Conservation (phyloP, 2,329 filamentous ascomycete genomes). For the Lachnellula arida region DNA sequence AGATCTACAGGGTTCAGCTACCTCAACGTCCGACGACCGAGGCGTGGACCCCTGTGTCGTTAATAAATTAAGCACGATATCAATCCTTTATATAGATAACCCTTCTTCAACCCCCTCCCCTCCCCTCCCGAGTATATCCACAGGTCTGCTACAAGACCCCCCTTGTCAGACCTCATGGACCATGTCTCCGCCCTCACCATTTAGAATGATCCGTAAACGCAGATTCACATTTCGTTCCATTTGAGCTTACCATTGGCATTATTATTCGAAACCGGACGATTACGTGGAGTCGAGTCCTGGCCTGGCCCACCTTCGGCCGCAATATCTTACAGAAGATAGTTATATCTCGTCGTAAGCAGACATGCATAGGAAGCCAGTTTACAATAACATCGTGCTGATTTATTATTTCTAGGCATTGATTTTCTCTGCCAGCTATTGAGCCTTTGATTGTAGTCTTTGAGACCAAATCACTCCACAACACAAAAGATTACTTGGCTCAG, state of each 20-base stretch:
- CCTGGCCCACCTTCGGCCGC: not conserved
- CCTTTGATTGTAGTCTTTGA: no score
- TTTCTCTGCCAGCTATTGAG: no score
- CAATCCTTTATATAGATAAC: slow-evolving; percentile 4
- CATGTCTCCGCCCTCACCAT: slow-evolving; percentile 22
- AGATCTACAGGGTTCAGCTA: slow-evolving; percentile 6
- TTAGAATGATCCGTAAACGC: slow-evolving; percentile 29
- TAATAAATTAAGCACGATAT: not conserved
- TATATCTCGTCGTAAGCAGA: no score
- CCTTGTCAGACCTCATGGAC: slow-evolving; percentile 10
- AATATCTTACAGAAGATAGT: no score
- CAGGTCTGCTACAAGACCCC: slow-evolving; percentile 22
- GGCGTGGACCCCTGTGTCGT: slow-evolving; percentile 1
- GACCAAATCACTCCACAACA: no score
- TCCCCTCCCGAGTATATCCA: slow-evolving; percentile 11
- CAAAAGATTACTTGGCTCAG: not conserved
- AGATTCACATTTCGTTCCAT: slow-evolving; percentile 30
- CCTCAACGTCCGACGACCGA: slow-evolving; percentile 14
- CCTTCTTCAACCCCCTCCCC: slow-evolving; percentile 4
- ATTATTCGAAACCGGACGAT: not conserved
- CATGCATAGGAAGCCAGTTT: no score
- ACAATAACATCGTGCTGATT: no score
- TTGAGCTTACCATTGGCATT: slow-evolving; percentile 19
- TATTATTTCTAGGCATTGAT: no score
- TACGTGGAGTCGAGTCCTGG: not conserved